phyloP scores from a whole-genome alignment of 2,329 filamentous ascomycete species.

The Diaporthe nobilis region DNA sequence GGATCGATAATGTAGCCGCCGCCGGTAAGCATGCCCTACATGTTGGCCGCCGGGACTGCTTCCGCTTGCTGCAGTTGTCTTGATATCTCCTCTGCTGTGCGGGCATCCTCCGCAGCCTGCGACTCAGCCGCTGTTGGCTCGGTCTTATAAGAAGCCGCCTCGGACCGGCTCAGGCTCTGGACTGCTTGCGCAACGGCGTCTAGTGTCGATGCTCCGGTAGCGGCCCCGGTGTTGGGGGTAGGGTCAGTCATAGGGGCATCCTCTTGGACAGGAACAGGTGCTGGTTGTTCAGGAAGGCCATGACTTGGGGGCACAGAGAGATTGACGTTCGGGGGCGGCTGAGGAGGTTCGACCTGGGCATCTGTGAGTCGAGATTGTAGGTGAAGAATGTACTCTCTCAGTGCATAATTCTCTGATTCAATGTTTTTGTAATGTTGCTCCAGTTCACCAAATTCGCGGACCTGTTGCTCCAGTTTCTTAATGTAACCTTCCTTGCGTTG shows the following conservation, averaged over 20 bases:
- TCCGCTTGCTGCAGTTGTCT: constrained; percentile 63
- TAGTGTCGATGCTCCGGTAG: constrained; percentile 56
- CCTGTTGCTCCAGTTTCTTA: constrained; percentile 95
- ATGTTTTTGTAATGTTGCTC: constrained; percentile 84
- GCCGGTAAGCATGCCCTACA: constrained; percentile 47
- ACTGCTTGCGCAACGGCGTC: constrained; percentile 67
- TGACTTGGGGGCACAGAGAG: constrained; percentile 56
- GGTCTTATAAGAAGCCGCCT: constrained; percentile 44
- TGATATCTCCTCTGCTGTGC: constrained; percentile 68
- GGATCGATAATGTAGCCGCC: neutral
- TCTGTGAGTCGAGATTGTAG: constrained; percentile 91
- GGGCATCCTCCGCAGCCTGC: constrained; percentile 57
- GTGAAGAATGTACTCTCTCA: constrained; percentile 93
- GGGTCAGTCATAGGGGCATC: constrained; percentile 40
- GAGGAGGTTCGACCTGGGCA: constrained; percentile 85
- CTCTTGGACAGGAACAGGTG: constrained; percentile 25
- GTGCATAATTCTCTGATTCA: constrained; percentile 88
- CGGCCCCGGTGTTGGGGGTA: constrained; percentile 43
- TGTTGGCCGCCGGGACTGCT: constrained; percentile 50
- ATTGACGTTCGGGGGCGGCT: constrained; percentile 84
- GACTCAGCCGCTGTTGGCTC: constrained; percentile 50
- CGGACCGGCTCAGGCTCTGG: constrained; percentile 39
- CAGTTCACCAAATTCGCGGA: constrained; percentile 83
- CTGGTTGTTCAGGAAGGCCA: constrained; percentile 33
- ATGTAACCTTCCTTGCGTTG: constrained; percentile 99